A percentile compares a stretch with the other conserved stretches of the same genome.
Evolutionary conservation across 2,329 filamentous ascomycete genomes (phyloP).

Genomic region (Drechslerella coelobrocha): DNA sequence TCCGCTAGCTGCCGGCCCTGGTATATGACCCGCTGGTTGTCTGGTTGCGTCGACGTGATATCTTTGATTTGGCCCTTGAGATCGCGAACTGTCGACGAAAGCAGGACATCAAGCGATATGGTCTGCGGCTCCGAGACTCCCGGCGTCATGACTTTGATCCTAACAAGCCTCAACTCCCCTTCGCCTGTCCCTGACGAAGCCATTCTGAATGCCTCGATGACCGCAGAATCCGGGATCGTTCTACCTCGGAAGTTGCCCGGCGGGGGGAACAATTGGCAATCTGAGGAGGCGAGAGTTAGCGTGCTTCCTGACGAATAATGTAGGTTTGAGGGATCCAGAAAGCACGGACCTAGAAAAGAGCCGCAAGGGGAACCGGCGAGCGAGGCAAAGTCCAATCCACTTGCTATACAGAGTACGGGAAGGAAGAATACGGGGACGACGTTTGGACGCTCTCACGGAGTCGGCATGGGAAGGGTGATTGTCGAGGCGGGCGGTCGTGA

Average conservation of each 20-base stretch:
- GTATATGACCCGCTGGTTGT: constrained; percentile 24
- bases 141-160: constrained; percentile 28
- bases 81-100: constrained; percentile 30
- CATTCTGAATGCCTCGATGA: constrained; percentile 6
- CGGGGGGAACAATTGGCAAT: too few relatives aligned
- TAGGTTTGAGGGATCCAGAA: too few relatives aligned
- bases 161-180: background rate
- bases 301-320: too few relatives aligned
- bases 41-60: constrained; percentile 4
- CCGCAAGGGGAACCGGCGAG: too few relatives aligned
- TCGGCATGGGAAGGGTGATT: background rate
- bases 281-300: too few relatives aligned
- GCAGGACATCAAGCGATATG: constrained; percentile 1
- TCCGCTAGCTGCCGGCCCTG: constrained; percentile 32
- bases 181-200: constrained; percentile 7
- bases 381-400: too few relatives aligned
- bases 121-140: constrained; percentile 9
- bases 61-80: constrained; percentile 21
- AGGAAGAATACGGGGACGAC: too few relatives aligned
- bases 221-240: too few relatives aligned
- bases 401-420: too few relatives aligned
- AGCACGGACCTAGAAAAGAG: too few relatives aligned
- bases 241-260: too few relatives aligned
- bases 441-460: background rate
- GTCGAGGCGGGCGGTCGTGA: constrained; percentile 20